These are phyloP conservation scores for Oryza punctata DNA, from an alignment of 176 grass and related monocot species.

Conservation along the genomic window DNA sequence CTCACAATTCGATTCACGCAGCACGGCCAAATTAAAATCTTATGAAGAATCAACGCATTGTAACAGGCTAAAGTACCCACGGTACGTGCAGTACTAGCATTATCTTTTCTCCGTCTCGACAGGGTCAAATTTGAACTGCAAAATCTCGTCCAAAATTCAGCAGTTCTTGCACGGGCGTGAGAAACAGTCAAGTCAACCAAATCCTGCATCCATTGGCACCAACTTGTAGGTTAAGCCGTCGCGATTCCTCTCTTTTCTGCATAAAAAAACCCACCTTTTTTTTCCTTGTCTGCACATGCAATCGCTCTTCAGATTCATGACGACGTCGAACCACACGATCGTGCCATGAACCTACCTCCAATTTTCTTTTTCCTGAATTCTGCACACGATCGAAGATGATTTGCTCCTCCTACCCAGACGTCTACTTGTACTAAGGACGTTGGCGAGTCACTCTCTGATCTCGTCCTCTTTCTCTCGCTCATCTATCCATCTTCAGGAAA, in stretches of 20 bases:
- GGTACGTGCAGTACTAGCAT: neutral
- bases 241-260: neutral
- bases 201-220: neutral
- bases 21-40: neutral
- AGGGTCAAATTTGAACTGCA: neutral
- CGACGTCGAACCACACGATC: neutral
- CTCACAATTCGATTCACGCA: neutral
- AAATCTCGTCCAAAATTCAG: neutral
- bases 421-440: neutral
- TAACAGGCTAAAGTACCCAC: neutral
- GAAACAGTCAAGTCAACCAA: neutral
- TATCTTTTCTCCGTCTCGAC: neutral
- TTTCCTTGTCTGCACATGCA: neutral
- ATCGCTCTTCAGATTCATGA: neutral
- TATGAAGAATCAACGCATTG: neutral
- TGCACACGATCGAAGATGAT: neutral
- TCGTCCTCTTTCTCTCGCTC: neutral
- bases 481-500: neutral
- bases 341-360: conserved; percentile 6
- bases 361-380: too few species aligned
- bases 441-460: neutral
- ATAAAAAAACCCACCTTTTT: neutral
- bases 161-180: neutral
- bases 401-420: neutral
- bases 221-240: neutral